phyloP scores from a whole-genome alignment of 768 basidiomycete genomes.

The Strobilomyces confusus region DNA sequence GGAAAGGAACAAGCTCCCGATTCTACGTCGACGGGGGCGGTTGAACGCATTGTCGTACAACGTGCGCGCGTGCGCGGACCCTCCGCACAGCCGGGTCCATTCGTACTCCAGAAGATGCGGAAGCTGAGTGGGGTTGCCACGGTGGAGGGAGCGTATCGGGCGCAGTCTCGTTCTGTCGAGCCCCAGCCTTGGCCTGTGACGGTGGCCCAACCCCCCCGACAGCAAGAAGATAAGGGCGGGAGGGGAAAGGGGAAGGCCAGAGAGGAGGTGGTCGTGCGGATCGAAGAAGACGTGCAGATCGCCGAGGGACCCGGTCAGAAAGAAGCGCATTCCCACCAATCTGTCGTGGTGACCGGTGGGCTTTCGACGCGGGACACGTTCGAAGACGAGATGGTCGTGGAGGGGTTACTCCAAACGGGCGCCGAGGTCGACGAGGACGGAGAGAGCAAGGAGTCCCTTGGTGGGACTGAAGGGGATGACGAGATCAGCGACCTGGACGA shows the following conservation, averaged over 20 bases:
- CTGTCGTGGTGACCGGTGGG: not conserved
- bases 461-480: not conserved
- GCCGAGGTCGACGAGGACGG: not conserved
- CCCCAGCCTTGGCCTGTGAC: not conserved
- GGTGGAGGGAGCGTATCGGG: slow-evolving; percentile 11
- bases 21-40: not conserved
- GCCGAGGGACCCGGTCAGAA: not conserved
- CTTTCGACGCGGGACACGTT: slow-evolving; percentile 6
- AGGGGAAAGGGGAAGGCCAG: slow-evolving; percentile 9
- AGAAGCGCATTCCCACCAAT: not conserved
- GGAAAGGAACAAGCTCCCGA: not conserved
- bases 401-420: slow-evolving; percentile 18
- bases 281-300: slow-evolving; percentile 6
- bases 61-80: slow-evolving; percentile 8
- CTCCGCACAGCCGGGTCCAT: slow-evolving; percentile 13
- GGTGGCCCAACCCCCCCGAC: not conserved
- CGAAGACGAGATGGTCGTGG: slow-evolving; percentile 23
- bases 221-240: not conserved
- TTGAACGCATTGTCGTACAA: not conserved
- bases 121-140: not conserved
- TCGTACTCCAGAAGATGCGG: not conserved
- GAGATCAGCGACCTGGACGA: not conserved
- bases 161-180: slow-evolving; percentile 22
- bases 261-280: not conserved
- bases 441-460: not conserved